A percentile compares a stretch with the other conserved stretches of the same genome.
phyloP scores from a whole-genome alignment of 2,329 filamentous ascomycete genomes.

The Truncatella angustata region DNA sequence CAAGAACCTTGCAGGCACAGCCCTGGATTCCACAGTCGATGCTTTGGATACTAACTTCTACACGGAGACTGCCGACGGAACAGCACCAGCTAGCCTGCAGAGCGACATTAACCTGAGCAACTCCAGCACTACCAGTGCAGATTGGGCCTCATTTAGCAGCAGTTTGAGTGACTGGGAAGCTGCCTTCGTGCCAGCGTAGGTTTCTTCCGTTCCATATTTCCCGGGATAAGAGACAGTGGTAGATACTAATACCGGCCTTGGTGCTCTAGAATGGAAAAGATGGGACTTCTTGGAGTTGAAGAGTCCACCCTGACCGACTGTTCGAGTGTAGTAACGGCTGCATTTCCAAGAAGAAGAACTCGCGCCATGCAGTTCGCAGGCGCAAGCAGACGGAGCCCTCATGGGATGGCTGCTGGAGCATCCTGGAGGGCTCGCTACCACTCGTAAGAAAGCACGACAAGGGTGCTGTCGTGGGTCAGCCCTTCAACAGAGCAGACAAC shows the following conservation, averaged over 20 bases:
- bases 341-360: conserved; percentile 14
- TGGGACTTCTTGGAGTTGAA: conserved; percentile 23
- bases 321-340: conserved; percentile 22
- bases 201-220: conserved; percentile 3
- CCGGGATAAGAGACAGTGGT: not conserved
- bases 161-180: conserved; percentile 20
- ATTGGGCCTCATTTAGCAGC: conserved; percentile 22
- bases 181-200: conserved; percentile 26
- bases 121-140: conserved; percentile 18
- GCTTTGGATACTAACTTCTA: conserved; percentile 24
- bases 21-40: conserved; percentile 21
- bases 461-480: no score
- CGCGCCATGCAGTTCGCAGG: not conserved
- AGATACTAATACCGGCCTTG: not conserved
- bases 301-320: conserved; percentile 21
- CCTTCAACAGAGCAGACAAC: no score
- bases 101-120: conserved; percentile 24
- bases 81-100: conserved; percentile 19
- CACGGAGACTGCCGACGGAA: conserved; percentile 22
- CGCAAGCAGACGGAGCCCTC: conserved; percentile 1
- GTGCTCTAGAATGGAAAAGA: conserved; percentile 26
- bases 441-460: not conserved
- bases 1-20: conserved; percentile 19
- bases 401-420: not conserved
- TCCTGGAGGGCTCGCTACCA: not conserved